Conservation (phyloP, 1,139 yeast species). For the Sugiyamaella sp. region DNA sequence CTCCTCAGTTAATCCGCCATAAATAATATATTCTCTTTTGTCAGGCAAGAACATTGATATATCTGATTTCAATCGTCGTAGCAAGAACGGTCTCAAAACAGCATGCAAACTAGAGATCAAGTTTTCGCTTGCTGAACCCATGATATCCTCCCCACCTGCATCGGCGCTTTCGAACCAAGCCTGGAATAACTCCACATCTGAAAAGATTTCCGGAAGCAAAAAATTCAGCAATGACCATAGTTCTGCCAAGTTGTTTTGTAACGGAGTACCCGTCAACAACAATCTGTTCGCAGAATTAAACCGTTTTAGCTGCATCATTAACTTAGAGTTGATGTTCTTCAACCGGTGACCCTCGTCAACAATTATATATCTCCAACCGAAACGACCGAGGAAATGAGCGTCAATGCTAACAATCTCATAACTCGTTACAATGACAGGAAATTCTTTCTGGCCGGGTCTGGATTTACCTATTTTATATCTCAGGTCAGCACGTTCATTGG, state of each 20-base stretch:
- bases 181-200: constrained; percentile 84
- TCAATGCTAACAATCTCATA: constrained; percentile 82
- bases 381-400: constrained; percentile 65
- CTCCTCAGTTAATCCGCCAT: constrained; percentile 62
- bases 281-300: constrained; percentile 48
- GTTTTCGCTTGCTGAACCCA: constrained; percentile 45
- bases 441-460: constrained; percentile 55
- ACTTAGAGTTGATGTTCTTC: constrained; percentile 48
- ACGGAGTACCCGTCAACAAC: constrained; percentile 59
- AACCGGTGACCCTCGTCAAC: constrained; percentile 59
- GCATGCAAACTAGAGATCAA: constrained; percentile 80
- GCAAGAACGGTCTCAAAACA: constrained; percentile 81
- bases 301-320: constrained; percentile 46
- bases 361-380: constrained; percentile 58
- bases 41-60: constrained; percentile 76
- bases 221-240: constrained; percentile 49
- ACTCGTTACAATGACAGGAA: constrained; percentile 70
- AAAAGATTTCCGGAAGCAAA: constrained; percentile 83
- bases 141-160: constrained; percentile 34
- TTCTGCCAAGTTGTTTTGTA: constrained; percentile 54
- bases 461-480: constrained; percentile 49
- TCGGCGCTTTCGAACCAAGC: constrained; percentile 87
- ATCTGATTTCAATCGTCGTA: constrained; percentile 76
- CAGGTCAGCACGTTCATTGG: constrained; percentile 54
- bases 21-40: constrained; percentile 83